Evolutionary conservation across 176 grass and related monocot genomes (phyloP).

Genomic region (Luzula sylvatica): DNA sequence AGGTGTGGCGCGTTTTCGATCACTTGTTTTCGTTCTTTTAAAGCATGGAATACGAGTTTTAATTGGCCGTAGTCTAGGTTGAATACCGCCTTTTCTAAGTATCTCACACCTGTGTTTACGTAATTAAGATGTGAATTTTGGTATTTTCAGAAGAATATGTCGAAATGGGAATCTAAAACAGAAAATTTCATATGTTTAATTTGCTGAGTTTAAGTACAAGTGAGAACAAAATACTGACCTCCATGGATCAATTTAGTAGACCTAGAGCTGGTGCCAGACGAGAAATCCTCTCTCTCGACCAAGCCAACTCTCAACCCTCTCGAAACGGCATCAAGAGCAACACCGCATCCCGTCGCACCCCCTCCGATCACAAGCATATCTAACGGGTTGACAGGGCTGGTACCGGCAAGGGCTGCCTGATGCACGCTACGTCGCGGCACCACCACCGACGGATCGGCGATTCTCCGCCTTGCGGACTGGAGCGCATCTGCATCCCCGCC

Average conservation of each 20-base stretch:
- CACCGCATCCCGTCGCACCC: slow-evolving; percentile 78
- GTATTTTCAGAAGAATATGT: not conserved
- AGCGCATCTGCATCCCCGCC: slow-evolving; percentile 28
- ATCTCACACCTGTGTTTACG: slow-evolving; percentile 58
- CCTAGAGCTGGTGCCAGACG: slow-evolving; percentile 79
- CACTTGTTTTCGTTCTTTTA: slow-evolving; percentile 87
- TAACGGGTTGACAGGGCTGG: slow-evolving; percentile 48
- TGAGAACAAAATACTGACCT: slow-evolving; percentile 27
- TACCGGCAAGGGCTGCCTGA: slow-evolving; percentile 37
- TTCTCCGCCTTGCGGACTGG: slow-evolving; percentile 26
- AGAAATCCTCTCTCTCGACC: slow-evolving; percentile 97
- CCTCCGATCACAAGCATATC: slow-evolving; percentile 73
- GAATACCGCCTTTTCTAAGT: slow-evolving; percentile 97
- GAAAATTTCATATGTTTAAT: not conserved
- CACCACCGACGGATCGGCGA: slow-evolving; percentile 24
- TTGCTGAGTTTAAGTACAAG: not conserved
- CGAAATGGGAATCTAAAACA: not conserved
- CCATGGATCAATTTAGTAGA: slow-evolving; percentile 95
- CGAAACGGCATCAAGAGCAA: slow-evolving; percentile 68
- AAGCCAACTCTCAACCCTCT: slow-evolving; percentile 81
- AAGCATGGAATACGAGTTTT: slow-evolving; percentile 90
- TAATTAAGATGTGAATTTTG: not conserved
- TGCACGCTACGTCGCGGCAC: slow-evolving; percentile 55
- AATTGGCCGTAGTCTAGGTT: slow-evolving; percentile 88
- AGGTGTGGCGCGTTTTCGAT: slow-evolving; percentile 90